Evolutionary conservation across 768 basidiomycete species (phyloP), one percentile per base, ranked within the genome.

Genomic region (Amanita pallidorosea): DNA sequence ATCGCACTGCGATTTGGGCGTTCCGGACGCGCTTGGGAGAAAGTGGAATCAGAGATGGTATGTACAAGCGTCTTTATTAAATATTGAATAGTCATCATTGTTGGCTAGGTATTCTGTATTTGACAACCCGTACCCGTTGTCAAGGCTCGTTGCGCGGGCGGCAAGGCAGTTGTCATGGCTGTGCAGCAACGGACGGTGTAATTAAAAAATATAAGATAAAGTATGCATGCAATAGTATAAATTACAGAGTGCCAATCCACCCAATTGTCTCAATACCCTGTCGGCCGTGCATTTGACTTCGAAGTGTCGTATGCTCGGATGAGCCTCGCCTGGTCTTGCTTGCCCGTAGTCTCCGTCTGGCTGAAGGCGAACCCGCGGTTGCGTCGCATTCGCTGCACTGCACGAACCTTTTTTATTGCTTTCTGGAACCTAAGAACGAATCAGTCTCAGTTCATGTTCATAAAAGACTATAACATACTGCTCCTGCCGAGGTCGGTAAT

Each of bases 341-440:
- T 80, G 27, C 80, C 79, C 23, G 76, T 73, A 57, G 85, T 87
- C 67, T 97, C 94, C 2, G 93, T 96, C 67, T 97, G 94, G 65
- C 88, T 92, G 73, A 99, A 99, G 4, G 96, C 96, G 63, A 98
- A 99, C 3, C 96, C 96, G 44, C 96, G 83, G 55, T 91, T 96
- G 51, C 90, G 77, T 12, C 96, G 85, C 88, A 98, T 91, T 31
- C 96, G 82, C 63, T 99, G 96, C 2, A 93, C 89, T 0, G 96
- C 96, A n/a, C 96, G 82, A 11, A 99, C 96, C 65, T 99, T 99
- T 68, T 97, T 98, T 76, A 99, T 99, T 13, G 96, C 96, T 64
- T 97, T 96, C 67, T 97, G 93, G 70, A 96, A 96, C 66, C 90
- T 94, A 52, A 20, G 23, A 53, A 58, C 47, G 45, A 51, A 51